Evolutionary conservation across 768 basidiomycete species (phyloP), one percentile per base, ranked within the genome.

Genomic region (Boletellus sp.): DNA sequence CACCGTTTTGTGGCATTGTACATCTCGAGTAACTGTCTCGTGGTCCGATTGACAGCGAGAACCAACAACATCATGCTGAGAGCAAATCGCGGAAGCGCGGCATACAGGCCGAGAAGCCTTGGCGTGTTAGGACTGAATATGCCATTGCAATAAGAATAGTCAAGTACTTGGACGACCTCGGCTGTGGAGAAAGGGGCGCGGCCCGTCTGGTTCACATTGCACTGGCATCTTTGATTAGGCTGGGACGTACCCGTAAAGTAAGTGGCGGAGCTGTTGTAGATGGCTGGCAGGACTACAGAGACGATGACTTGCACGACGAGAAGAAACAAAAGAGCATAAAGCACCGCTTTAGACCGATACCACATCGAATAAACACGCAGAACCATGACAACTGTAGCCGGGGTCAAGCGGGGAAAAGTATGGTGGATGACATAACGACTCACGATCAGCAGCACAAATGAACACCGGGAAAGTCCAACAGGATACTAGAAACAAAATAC

Each of bases 351-450:
- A 16, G 51, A 53, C 22, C 33, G 45, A 41, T n/a, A n/a, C 43
- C 45, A 56, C 42, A 53, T 47, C 19, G 55, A 35, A 26, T 52
- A 55, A 1, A 55, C 51, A 15, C 51, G 48, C 8, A 56, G 15
- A 6, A 53, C 32, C 51, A 56, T 56, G 4, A 56, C 19, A 5
- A 56, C 55, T 56, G 16, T 4, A 16, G 7, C 17, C 26, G 12
- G 10, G 17, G 17, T 38, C 2, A 11, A 11, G 17, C 12, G 17
- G 37, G 9, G 28, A 10, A 8, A 28, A 28, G 28, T 10, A 28
- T 28, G 7, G 11, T 28, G 0, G 11, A 11, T 28, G 8, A 28
- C 28, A 17, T n/a, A 4, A 10, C 12, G 6, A 44, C 54, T 47
- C n/a, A 52, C 54, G 10, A 22, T 55, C 54, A 7, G 28, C 38